Base-by-base conservation (phyloP, 1,284 basidiomycete genomes). In the Pascua sp. region DNA sequence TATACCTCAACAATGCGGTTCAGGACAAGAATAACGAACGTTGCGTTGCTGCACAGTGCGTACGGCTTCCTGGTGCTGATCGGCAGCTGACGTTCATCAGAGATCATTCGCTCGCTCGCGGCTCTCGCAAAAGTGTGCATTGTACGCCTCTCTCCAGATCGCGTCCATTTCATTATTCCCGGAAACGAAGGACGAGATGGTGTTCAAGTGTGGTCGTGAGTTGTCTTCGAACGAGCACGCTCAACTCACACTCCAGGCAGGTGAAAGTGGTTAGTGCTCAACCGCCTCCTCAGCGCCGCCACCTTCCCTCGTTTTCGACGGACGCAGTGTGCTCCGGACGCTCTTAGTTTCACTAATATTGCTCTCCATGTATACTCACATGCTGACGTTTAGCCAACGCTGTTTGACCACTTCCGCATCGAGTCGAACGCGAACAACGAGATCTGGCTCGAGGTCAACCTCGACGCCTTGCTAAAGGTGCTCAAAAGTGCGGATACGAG, bases 131-230 rank as follows among this genome's bases (percentile, higher is more conserved):
- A 88, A 71, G 84, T 81, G 78, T 91, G 88, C 65, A 86, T 90
- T 54, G 85, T 94, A 68, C 86, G 86, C 65, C 87, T 93, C 64
- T 86, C 85, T 0, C 84, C 87, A 61, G 82, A 81, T 8, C 85
- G 84, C 47, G 86, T 93, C 78, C 85, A 87, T 60, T 87, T 93
- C 63, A 92, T 94, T 55, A 68, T 78, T 8, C 72, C 76, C 0
- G 91, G 89, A 47, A 84, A 82, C 56, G 89, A 91, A 62, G 88
- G 85, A 59, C 88, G 89, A 63, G 90, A 89, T 8, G 90, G 91
- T 3, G 87, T 91, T 8, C 90, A 93, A 73, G 89, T 93, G 48
- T 94, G 91, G 91, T 91, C 90, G 91, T 93, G 67, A 75, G 90
- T 84, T 18, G 15, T 24, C 24, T 15, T 38, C 18, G 32, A 11